Evolutionary conservation across 805 yeast genomes (phyloP), one percentile per base, ranked within the genome.

Genomic region (Wickerhamiella bombiphila): DNA sequence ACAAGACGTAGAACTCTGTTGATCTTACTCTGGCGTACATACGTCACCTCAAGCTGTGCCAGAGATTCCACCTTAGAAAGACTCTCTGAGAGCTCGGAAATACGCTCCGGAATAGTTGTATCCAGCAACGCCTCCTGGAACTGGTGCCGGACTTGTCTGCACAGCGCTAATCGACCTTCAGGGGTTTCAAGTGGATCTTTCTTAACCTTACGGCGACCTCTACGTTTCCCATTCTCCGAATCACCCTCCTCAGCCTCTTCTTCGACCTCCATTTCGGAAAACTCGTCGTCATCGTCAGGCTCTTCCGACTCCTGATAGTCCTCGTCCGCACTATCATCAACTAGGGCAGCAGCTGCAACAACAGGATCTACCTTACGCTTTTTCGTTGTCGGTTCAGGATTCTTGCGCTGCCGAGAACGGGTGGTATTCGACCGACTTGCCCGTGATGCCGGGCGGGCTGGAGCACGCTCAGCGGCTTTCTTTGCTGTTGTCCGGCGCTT

Each of bases 401-500:
- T 37, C 46, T 13, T 44, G 36, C 22, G 32, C 43, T 20, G 34
- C 35, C 14, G 32, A 35, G 17, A 29, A 32, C 6, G 32, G 38
- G 18, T 38, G 32, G 11, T 34, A 30, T n/a, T 36, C 22, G 28
- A 30, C 29, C 35, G 30, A 19, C 19, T 20, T 13, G 32, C 30
- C 20, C 34, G 32, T 9, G 26, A 28, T 32, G n/a, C 37, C 39
- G 18, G 41, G 34, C 13, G 41, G 41, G 11, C 44, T 45, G 19
- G 36, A 40, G 24, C 38, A 37, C 7, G 35, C 34, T 14, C 34
- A 55, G 38, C 35, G 82, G 60, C 30, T 66, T 65, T 52, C 71
- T 72, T 54, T 81, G 77, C 52, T 76, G 80, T 42, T 66, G 69
- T 47, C 69, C 73, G 45, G 65, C 46, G 26, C 46, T 49, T 2